Evolutionary conservation across 2,329 filamentous ascomycete genomes (phyloP), one percentile per base, ranked within the genome.

Genomic region (Clonostachys rhizophaga): DNA sequence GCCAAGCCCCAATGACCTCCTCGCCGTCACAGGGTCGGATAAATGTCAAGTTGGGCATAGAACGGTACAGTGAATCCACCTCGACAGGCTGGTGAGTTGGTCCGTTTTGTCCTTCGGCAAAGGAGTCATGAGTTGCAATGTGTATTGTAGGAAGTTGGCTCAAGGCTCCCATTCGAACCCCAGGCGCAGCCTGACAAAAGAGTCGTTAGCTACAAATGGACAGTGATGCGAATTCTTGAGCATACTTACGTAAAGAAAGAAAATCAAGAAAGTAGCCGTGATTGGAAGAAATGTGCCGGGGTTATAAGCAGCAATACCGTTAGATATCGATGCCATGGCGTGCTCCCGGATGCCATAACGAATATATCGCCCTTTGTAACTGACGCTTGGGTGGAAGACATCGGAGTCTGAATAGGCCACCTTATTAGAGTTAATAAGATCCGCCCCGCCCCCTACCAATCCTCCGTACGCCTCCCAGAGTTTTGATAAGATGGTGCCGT

Each of bases 261-360:
- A 81, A 66, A 81, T 80, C 62, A 79, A 77, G 62, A 81, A 81
- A 2, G 69, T 68, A 0, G 74, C 72, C 1, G 77, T 81, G 24
- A 79, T 62, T 0, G 78, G 78, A 12, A 81, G 55, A 52, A 81
- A 69, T 1, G 75, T 77, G n/a, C 65, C 70, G 6, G 61, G 69
- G 42, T 49, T 47, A 46, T 51, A 54, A 9, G 75, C 75, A 2
- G 75, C 73, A 7, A 79, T 50, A 3, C 75, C 75, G 51, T 72
- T 73, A 1, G 61, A 66, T 6, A 72, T 67, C n/a, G 67, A 52
- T 7, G 66, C 64, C 75, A 78, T 78, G 42, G 71, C 73, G 55
- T 77, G 73, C 52, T 76, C 74, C 16, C 74, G 66, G 40, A 76
- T 71, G 9, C 73, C 74, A 51, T 66, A 75, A 50, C 71, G 71